Percentiles rank a stretch among this genome's conserved stretches.
These are phyloP conservation scores for Albugo candida DNA, from an alignment of 352 stramenopile species.

Conservation along the genomic window DNA sequence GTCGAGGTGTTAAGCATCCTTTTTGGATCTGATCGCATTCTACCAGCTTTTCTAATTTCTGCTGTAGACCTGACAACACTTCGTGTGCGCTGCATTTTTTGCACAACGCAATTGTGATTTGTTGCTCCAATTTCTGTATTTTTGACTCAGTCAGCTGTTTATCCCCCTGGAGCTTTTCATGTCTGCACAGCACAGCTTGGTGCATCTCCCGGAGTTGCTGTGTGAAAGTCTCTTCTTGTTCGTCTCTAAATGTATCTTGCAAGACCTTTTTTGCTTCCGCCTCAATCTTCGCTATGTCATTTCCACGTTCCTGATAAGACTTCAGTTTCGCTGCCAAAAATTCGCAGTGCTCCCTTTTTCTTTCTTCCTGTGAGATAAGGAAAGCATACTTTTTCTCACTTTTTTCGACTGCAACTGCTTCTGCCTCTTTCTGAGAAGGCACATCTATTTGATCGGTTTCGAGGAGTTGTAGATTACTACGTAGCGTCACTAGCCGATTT, in stretches of 20 bases:
- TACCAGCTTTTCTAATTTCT: constrained; percentile 21
- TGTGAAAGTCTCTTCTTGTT: constrained; percentile 21
- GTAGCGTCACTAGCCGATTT: background rate
- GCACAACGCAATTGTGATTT: constrained; percentile 5
- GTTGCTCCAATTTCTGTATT: too few species aligned
- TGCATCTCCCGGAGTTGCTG: constrained; percentile 21
- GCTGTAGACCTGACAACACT: constrained; percentile 17
- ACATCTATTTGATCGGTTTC: background rate
- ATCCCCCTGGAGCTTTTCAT: constrained; percentile 35
- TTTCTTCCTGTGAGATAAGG: constrained; percentile 21
- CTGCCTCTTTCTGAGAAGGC: constrained; percentile 14
- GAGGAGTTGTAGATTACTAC: background rate
- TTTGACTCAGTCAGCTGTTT: constrained; percentile 37
- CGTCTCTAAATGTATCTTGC: too few species aligned
- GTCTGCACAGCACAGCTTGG: constrained; percentile 30
- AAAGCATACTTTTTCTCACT: constrained; percentile 30
- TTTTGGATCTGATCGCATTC: constrained; percentile 9
- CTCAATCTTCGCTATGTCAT: too few species aligned
- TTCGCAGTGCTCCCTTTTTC: constrained; percentile 23
- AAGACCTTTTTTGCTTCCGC: too few species aligned
- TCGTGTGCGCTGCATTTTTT: constrained; percentile 12
- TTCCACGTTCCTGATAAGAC: too few species aligned
- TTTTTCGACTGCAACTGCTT: constrained; percentile 15
- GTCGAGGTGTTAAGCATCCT: constrained; percentile 44
- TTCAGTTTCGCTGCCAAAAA: constrained; percentile 6